phyloP scores from a whole-genome alignment of 1,139 yeast species.

The Hyphopichia wangnamkhiaoensis region DNA sequence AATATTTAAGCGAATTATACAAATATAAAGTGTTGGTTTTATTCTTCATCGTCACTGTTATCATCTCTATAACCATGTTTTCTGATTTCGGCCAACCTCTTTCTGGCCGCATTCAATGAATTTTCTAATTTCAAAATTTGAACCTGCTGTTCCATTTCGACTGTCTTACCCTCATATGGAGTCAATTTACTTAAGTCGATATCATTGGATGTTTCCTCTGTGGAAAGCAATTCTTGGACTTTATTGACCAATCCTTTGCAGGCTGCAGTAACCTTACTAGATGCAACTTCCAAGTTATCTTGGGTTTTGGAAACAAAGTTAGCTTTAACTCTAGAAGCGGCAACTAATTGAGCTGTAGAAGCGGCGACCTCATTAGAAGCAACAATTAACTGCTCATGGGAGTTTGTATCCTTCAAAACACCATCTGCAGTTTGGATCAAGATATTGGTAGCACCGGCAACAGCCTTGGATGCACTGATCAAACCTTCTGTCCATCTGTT shows the following conservation, averaged over 20 bases:
- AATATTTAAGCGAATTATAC: too few relatives aligned
- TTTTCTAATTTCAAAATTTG: slow-evolving; percentile 84
- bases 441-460: slow-evolving; percentile 80
- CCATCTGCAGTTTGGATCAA: slow-evolving; percentile 87
- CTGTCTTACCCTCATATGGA: slow-evolving; percentile 80
- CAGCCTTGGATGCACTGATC: slow-evolving; percentile 87
- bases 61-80: slow-evolving; percentile 71
- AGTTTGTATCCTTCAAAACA: slow-evolving; percentile 59
- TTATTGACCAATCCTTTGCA: slow-evolving; percentile 70
- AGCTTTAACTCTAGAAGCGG: slow-evolving; percentile 89
- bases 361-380: slow-evolving; percentile 94
- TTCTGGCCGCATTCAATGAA: slow-evolving; percentile 69
- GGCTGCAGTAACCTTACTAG: slow-evolving; percentile 69
- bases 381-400: slow-evolving; percentile 84
- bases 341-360: slow-evolving; percentile 88
- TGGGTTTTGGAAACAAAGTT: slow-evolving; percentile 77
- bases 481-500: slow-evolving; percentile 95
- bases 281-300: slow-evolving; percentile 69
- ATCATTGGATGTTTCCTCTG: slow-evolving; percentile 37
- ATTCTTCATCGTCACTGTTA: slow-evolving; percentile 47
- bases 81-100: slow-evolving; percentile 82
- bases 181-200: slow-evolving; percentile 70
- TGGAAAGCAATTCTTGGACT: slow-evolving; percentile 62
- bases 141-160: slow-evolving; percentile 93
- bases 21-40: too few relatives aligned